Base-by-base conservation (phyloP, 768 basidiomycete genomes). In the Termitomyces heimii region DNA sequence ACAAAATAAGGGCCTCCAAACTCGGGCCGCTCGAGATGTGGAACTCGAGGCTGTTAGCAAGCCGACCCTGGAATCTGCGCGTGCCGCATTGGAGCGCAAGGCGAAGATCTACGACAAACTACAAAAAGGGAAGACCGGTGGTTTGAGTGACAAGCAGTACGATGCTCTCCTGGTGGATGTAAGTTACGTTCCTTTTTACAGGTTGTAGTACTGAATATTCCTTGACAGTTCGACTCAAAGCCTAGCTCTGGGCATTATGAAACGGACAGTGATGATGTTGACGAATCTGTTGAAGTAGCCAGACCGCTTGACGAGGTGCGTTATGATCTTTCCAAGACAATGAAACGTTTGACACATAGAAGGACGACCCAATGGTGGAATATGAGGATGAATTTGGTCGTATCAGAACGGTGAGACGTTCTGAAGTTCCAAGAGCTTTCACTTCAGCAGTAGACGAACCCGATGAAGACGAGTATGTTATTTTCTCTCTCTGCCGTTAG, bases 351-450 rank as follows among this genome's bases (percentile, higher is more conserved):
- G 40, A 63, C 56, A 9, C 18, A 8, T 26, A 52, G 1, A 56
- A 90, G 84, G 78, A 84, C 55, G 91, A 94, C 62, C 89, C 90
- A 12, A 72, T 92, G 31, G 77, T 93, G 5, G 92, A 94, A 68
- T 93, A 92, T 58, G 84, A 88, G 66, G 92, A 94, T 61, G 92
- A 94, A 65, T 92, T 91, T 66, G 92, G 92, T 35, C 83, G 92
- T n/a, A 63, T 82, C 39, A 76, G 90, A 58, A 88, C 81, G 0
- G 82, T 80, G 18, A 79, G 77, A 51, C 80, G 81, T 10, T 93
- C 92, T 13, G 89, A 94, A 65, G 80, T 94, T 0, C 92, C 92
- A 40, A 79, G 89, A 35, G 73, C 88, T 58, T 72, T 90, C 9
- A 66, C 82, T 5, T 75, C 75, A 34, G 58, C 71, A n/a, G 75